Evolutionary conservation across 148 eudicot species (phyloP).

Genomic region (Rhododendron molle): DNA sequence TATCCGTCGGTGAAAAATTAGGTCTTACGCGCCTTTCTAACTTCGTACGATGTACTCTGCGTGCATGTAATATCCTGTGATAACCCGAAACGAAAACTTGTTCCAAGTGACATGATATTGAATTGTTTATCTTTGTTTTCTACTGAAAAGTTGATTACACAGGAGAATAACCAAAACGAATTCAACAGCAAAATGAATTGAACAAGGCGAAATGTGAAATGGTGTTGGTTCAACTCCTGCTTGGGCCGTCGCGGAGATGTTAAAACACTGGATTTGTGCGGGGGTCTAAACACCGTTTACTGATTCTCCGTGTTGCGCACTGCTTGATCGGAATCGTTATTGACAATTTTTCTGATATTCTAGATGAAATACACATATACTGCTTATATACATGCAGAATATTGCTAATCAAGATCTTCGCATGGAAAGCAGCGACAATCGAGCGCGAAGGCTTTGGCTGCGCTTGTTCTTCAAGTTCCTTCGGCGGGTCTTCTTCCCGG

Average conservation of each 20-base stretch:
- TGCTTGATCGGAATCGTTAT: neutral
- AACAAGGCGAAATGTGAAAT: neutral
- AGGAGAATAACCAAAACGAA: neutral
- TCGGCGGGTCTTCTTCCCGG: neutral
- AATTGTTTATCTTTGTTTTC: neutral
- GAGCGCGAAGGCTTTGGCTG: neutral
- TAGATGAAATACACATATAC: neutral
- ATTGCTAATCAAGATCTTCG: slow-evolving; percentile 1
- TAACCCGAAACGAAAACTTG: neutral
- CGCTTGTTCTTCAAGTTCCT: neutral
- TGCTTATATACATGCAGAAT: neutral
- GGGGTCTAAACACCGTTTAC: neutral
- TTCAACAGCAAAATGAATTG: neutral
- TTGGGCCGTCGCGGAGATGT: neutral
- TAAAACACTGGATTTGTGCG: neutral
- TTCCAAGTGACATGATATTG: neutral
- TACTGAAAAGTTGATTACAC: neutral
- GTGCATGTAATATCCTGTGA: neutral
- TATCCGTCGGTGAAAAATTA: neutral
- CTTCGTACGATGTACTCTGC: neutral
- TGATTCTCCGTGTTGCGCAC: neutral
- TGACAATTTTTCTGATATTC: neutral
- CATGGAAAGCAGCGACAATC: neutral
- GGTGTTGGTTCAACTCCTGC: neutral
- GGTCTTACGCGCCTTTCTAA: neutral